phyloP scores from a whole-genome alignment of 768 basidiomycete species.

The Rhizopogon salebrosus region DNA sequence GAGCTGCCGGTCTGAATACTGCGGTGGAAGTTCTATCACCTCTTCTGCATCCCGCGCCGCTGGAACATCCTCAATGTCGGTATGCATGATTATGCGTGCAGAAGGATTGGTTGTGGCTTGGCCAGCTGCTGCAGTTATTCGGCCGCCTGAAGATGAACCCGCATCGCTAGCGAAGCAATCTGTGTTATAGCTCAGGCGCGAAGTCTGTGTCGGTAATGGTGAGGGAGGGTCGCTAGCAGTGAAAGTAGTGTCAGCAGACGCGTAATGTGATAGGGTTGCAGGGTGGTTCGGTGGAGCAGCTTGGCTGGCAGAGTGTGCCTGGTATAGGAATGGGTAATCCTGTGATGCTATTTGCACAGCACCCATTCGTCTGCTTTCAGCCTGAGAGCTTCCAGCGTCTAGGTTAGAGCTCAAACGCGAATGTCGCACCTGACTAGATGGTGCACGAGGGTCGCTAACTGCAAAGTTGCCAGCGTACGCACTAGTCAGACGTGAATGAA shows the following conservation, averaged over 20 bases:
- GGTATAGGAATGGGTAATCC: conserved; percentile 27
- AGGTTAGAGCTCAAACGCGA: conserved; percentile 15
- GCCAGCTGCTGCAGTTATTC: conserved; percentile 52
- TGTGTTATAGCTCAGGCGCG: conserved; percentile 11
- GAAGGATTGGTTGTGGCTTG: conserved; percentile 31
- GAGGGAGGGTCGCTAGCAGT: not conserved
- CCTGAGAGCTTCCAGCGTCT: conserved; percentile 18
- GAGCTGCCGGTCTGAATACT: conserved; percentile 52
- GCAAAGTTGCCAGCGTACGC: not conserved
- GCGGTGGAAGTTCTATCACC: conserved; percentile 71
- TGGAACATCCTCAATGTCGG: conserved; percentile 55
- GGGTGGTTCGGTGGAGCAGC: conserved; percentile 8
- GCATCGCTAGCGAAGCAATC: too few relatives aligned
- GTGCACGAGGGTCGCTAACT: not conserved
- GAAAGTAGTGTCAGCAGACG: not conserved
- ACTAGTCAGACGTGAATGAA: conserved; percentile 12
- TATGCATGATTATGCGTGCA: conserved; percentile 60
- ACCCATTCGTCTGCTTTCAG: conserved; percentile 9
- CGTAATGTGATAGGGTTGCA: not conserved
- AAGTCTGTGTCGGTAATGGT: conserved; percentile 1
- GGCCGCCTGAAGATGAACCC: conserved; percentile 29
- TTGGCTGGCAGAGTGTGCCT: conserved; percentile 12
- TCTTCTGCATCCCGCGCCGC: conserved; percentile 38
- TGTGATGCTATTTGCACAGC: conserved; percentile 25
- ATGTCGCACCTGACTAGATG: conserved; percentile 1